Evolutionary conservation across 1,284 basidiomycete species (phyloP).

Genomic region (Ustilago shanxiensis): DNA sequence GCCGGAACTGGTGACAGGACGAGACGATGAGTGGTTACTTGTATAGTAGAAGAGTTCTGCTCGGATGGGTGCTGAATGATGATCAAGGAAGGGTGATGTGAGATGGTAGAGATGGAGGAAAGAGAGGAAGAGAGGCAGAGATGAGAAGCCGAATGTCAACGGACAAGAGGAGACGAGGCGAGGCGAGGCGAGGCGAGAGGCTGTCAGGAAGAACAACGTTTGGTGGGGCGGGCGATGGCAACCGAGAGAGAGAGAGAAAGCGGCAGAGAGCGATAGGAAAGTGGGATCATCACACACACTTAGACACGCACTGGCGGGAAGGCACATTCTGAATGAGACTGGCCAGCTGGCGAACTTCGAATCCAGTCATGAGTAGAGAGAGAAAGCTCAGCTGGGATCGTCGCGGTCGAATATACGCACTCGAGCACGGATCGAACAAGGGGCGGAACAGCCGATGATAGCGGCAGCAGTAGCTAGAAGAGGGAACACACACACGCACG

Average conservation of each 20-base stretch:
- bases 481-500: constrained; percentile 8
- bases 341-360: not conserved
- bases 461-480: too few relatives aligned
- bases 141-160: not conserved
- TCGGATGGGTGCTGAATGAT: not conserved
- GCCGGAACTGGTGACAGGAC: not conserved
- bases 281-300: not conserved
- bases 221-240: constrained; percentile 1
- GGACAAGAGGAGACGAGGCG: not conserved
- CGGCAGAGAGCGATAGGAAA: not conserved
- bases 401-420: constrained; percentile 1
- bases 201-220: not conserved
- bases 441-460: constrained; percentile 4
- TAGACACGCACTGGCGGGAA: too few relatives aligned
- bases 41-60: too few relatives aligned
- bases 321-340: not conserved
- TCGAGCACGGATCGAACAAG: constrained; percentile 22
- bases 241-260: constrained; percentile 1
- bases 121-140: not conserved
- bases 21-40: not conserved
- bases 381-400: too few relatives aligned
- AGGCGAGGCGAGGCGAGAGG: not conserved
- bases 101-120: not conserved
- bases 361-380: too few relatives aligned
- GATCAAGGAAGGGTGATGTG: not conserved